Percentiles rank a stretch among this genome's conserved stretches.
Conservation (phyloP, 768 basidiomycete genomes). For the Strobilomyces echinocephalus region DNA sequence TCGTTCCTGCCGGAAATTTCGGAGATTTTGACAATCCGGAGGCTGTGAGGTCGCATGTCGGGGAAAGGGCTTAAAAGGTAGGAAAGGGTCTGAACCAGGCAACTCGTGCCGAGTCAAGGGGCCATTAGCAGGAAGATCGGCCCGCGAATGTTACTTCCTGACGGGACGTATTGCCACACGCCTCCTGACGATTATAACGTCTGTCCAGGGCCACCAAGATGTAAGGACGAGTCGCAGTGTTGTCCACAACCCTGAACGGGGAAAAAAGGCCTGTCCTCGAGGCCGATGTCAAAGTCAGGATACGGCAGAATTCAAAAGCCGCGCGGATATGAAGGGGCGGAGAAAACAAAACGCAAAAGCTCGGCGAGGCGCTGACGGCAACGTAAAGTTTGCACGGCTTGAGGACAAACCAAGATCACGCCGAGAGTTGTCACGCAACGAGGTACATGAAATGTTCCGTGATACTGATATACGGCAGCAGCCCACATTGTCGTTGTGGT, state of each 20-base stretch:
- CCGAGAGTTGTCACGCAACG: neutral
- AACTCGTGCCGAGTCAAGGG: neutral
- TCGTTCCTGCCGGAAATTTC: constrained; percentile 11
- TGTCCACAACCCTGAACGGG: constrained; percentile 5
- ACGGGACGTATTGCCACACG: neutral
- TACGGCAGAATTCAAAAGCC: neutral
- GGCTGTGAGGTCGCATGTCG: constrained; percentile 4
- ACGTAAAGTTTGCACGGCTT: constrained; percentile 1
- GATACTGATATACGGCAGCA: constrained; percentile 5
- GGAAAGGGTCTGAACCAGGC: neutral
- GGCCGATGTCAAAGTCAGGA: constrained; percentile 7
- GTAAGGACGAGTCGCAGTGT: neutral
- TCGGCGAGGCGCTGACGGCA: neutral
- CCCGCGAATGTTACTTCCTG: constrained; percentile 7
- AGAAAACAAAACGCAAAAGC: neutral
- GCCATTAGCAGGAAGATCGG: constrained; percentile 4
- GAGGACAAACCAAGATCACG: neutral
- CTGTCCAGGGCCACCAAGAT: neutral
- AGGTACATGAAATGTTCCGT: constrained; percentile 14
- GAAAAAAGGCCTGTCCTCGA: constrained; percentile 3
- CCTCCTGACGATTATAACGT: neutral
- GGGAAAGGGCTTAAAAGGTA: constrained; percentile 1
- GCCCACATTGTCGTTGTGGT: neutral
- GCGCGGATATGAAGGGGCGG: constrained; percentile 7
- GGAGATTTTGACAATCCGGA: constrained; percentile 3